Evolutionary conservation across 2,329 filamentous ascomycete genomes (phyloP).

Genomic region (Fusarium beomiforme): DNA sequence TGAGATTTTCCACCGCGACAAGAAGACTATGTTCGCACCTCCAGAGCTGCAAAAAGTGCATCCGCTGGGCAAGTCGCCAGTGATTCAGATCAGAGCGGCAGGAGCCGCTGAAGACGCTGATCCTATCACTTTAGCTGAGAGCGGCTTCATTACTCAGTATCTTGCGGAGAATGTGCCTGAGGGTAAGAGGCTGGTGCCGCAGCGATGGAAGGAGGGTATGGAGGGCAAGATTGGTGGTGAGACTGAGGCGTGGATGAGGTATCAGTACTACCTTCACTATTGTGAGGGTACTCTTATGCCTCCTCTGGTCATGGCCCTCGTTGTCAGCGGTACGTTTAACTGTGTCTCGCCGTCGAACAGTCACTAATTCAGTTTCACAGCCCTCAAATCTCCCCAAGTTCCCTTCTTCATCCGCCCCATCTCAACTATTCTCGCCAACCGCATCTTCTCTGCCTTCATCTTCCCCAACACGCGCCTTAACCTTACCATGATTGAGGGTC

Average conservation of each 20-base stretch:
- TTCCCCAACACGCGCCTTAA: slow-evolving; percentile 60
- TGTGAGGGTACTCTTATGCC: slow-evolving; percentile 86
- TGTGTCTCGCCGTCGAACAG: too few species aligned
- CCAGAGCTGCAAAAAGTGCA: slow-evolving; percentile 80
- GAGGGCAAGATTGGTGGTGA: slow-evolving; percentile 68
- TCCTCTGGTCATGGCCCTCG: slow-evolving; percentile 69
- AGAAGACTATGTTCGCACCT: slow-evolving; percentile 73
- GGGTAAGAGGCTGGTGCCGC: slow-evolving; percentile 60
- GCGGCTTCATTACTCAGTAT: slow-evolving; percentile 83
- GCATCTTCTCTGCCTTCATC: slow-evolving; percentile 53
- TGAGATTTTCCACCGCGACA: slow-evolving; percentile 78
- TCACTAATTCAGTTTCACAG: slow-evolving; percentile 38
- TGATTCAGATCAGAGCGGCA: slow-evolving; percentile 70
- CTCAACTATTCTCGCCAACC: slow-evolving; percentile 56
- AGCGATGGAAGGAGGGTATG: slow-evolving; percentile 65
- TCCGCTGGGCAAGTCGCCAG: slow-evolving; percentile 86
- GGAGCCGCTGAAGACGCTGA: slow-evolving; percentile 46
- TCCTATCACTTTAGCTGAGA: slow-evolving; percentile 79
- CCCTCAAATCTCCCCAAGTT: slow-evolving; percentile 56
- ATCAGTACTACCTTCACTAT: slow-evolving; percentile 81
- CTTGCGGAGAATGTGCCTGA: slow-evolving; percentile 71
- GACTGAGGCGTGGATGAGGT: slow-evolving; percentile 68
- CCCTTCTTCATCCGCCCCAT: slow-evolving; percentile 66
- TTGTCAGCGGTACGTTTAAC: slow-evolving; percentile 61
- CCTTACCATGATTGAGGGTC: slow-evolving; percentile 60